These are phyloP conservation scores for Cercospora zeina DNA, from an alignment of 2,329 filamentous ascomycete genomes.

Conservation along the genomic window DNA sequence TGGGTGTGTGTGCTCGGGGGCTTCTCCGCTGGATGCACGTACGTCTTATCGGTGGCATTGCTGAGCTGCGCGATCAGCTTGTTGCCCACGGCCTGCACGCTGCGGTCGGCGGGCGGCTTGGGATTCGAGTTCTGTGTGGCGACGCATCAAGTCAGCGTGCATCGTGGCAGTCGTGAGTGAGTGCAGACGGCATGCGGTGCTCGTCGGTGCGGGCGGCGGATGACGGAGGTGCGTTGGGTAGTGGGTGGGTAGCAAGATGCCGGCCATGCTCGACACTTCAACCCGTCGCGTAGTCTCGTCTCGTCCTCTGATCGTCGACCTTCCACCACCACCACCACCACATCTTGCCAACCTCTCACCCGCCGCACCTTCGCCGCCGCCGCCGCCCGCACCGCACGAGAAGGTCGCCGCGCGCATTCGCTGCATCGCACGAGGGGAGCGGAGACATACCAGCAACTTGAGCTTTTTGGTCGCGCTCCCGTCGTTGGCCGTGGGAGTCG, in stretches of 20 bases:
- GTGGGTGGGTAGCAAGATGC: slow-evolving; percentile 27
- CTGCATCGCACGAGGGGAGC: slow-evolving; percentile 10
- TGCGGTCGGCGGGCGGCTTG: slow-evolving; percentile 21
- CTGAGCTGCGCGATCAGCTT: slow-evolving; percentile 74
- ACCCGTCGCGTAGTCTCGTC: slow-evolving; percentile 28
- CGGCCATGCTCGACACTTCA: slow-evolving; percentile 32
- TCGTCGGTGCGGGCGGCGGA: slow-evolving; percentile 28
- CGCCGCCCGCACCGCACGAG: slow-evolving; percentile 14
- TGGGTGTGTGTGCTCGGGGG: slow-evolving; percentile 5
- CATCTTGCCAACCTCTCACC: background rate
- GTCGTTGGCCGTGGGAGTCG: slow-evolving; percentile 49
- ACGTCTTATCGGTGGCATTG: slow-evolving; percentile 79
- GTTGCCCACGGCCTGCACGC: slow-evolving; percentile 63
- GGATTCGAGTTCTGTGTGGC: slow-evolving; percentile 36
- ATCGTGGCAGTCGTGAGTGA: background rate
- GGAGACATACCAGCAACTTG: slow-evolving; percentile 58
- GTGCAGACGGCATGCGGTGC: slow-evolving; percentile 18
- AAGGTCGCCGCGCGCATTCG: background rate
- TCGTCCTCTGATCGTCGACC: slow-evolving; percentile 17
- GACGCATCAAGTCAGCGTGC: slow-evolving; percentile 26
- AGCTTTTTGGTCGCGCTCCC: slow-evolving; percentile 59
- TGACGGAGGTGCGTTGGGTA: slow-evolving; percentile 35
- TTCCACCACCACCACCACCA: slow-evolving; percentile 15
- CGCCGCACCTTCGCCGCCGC: slow-evolving; percentile 2
- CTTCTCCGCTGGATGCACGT: slow-evolving; percentile 40